Conservation (phyloP, 164 flowering plant genomes). For the Cinnamomum micranthum region DNA sequence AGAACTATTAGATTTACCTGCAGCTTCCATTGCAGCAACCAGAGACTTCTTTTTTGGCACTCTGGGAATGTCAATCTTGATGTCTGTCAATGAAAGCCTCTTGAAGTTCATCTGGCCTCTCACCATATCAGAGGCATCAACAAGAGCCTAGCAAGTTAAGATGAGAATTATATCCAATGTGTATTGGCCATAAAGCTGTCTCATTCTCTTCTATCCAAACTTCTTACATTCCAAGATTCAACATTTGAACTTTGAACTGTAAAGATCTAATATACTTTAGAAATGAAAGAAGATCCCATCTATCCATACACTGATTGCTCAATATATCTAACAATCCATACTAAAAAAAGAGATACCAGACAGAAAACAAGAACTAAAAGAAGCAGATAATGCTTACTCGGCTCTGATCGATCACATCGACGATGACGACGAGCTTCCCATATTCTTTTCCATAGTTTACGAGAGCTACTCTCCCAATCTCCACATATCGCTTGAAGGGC, state of each 20-base stretch:
- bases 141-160: slow-evolving; percentile 55
- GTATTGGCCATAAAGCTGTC: neutral
- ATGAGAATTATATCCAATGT: no score
- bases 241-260: no score
- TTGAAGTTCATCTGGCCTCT: slow-evolving; percentile 88
- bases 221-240: no score
- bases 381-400: slow-evolving; percentile 6
- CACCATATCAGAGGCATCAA: slow-evolving; percentile 90
- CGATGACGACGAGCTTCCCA: slow-evolving; percentile 22
- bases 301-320: no score
- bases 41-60: slow-evolving; percentile 76
- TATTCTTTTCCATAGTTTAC: slow-evolving; percentile 21
- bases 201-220: no score
- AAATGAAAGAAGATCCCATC: no score
- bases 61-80: slow-evolving; percentile 77
- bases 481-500: slow-evolving; percentile 24
- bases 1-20: slow-evolving; percentile 35
- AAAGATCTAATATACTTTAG: no score
- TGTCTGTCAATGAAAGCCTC: slow-evolving; percentile 84
- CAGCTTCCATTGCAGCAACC: slow-evolving; percentile 83
- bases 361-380: neutral
- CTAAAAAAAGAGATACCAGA: neutral
- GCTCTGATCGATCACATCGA: slow-evolving; percentile 19
- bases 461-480: slow-evolving; percentile 24
- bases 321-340: no score